Evolutionary conservation across 768 basidiomycete genomes (phyloP).

Genomic region (Pleurotus cornucopiae): DNA sequence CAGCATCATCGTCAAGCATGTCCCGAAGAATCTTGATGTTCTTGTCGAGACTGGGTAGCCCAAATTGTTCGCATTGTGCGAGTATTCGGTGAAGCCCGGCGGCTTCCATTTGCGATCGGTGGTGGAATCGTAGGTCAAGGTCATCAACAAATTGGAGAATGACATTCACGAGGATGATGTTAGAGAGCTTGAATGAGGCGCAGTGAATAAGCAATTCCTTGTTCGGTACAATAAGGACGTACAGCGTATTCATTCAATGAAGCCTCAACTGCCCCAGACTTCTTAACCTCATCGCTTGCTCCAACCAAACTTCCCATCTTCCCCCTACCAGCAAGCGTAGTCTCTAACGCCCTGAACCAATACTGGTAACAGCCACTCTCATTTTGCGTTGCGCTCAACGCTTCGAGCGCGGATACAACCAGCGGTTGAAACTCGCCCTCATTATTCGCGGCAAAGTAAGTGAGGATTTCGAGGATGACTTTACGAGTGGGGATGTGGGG

Average conservation of each 20-base stretch:
- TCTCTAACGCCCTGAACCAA: constrained; percentile 85
- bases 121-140: constrained; percentile 79
- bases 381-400: constrained; percentile 65
- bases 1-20: constrained; percentile 72
- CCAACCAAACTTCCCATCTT: constrained; percentile 96
- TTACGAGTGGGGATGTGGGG: constrained; percentile 77
- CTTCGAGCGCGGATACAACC: constrained; percentile 73
- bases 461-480: constrained; percentile 72
- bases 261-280: constrained; percentile 61
- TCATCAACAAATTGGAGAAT: constrained; percentile 68
- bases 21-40: constrained; percentile 59
- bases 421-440: constrained; percentile 55
- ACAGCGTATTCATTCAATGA: constrained; percentile 86
- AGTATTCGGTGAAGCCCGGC: constrained; percentile 78
- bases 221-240: constrained; percentile 21
- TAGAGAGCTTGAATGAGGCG: constrained; percentile 45
- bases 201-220: not conserved
- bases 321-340: constrained; percentile 75
- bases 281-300: constrained; percentile 83
- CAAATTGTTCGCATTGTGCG: constrained; percentile 62
- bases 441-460: constrained; percentile 67
- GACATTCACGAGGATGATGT: constrained; percentile 68
- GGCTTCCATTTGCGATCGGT: constrained; percentile 86
- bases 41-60: constrained; percentile 58
- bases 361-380: constrained; percentile 67